Percentiles rank a stretch among this genome's conserved stretches.
These are phyloP conservation scores for Coffea eugenioides DNA, from an alignment of 257 asterid genomes.

Conservation along the genomic window DNA sequence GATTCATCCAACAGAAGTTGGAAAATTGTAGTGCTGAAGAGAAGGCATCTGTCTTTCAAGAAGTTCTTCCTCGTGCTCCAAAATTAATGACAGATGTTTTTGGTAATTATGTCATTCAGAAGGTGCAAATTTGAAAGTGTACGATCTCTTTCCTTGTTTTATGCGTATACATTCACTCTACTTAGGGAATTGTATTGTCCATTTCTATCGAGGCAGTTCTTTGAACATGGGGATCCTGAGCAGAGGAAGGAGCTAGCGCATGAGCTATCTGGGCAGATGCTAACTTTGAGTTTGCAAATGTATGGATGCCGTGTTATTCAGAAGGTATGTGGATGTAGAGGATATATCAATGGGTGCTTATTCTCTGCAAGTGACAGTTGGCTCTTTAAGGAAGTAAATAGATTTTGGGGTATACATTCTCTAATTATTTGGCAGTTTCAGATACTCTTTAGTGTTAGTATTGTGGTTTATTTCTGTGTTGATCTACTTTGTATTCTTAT, in stretches of 20 bases:
- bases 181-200: conserved; percentile 9
- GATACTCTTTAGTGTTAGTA: not conserved
- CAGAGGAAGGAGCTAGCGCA: conserved; percentile 78
- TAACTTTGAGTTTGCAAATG: conserved; percentile 82
- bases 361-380: not conserved
- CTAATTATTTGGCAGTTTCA: not conserved
- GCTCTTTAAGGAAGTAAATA: not conserved
- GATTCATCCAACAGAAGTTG: conserved; percentile 84
- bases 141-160: conserved; percentile 5
- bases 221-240: conserved; percentile 71
- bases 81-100: conserved; percentile 79
- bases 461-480: not conserved
- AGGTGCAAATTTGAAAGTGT: conserved; percentile 43
- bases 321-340: conserved; percentile 50
- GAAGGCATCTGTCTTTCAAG: conserved; percentile 63
- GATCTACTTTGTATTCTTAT: not conserved
- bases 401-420: not conserved
- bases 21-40: conserved; percentile 73
- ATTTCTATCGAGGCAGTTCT: conserved; percentile 53
- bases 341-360: not conserved
- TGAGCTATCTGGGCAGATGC: conserved; percentile 67
- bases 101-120: conserved; percentile 91
- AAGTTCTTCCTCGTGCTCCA: conserved; percentile 77
- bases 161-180: not conserved
- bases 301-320: conserved; percentile 97